Evolutionary conservation across 169 alveolate genomes (phyloP), one percentile per base, ranked within the genome.

Genomic region (Miamiensis avidus): DNA sequence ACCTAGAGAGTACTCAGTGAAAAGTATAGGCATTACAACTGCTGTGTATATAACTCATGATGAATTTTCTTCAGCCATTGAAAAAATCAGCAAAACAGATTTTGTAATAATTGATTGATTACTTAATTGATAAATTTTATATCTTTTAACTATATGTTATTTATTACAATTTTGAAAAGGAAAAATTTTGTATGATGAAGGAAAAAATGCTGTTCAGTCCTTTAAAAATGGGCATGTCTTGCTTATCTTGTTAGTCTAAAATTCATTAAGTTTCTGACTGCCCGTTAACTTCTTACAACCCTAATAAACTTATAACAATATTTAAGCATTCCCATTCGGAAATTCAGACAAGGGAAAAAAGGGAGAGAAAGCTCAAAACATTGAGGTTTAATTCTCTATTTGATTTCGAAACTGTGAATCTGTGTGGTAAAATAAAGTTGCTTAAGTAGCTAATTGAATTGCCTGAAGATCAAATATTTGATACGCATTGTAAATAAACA

Each of bases 261-360:
- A 78, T 74, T 33, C 83, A 78, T 78, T 78, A 34, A 33, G 34
- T 78, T 25, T 26, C 34, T 31, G 83, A 78, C 28, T 78, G 83
- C 28, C 83, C 83, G 0, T 25, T 78, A 16, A 34, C 34, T 34
- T 74, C 32, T 34, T 78, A 33, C 25, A 26, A 34, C 29, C 29
- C 34, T n/a, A 65, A 78, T 33, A 29, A 34, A 29, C n/a, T n/a
- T n/a, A n/a, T n/a, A n/a, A n/a, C n/a, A n/a, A n/a, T n/a, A n/a
- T n/a, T n/a, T n/a, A n/a, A n/a, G n/a, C n/a, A n/a, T n/a, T n/a
- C n/a, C n/a, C n/a, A n/a, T n/a, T n/a, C n/a, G n/a, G n/a, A n/a
- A n/a, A n/a, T n/a, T n/a, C n/a, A n/a, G n/a, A n/a, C n/a, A n/a
- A n/a, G n/a, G n/a, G n/a, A n/a, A n/a, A n/a, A n/a, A n/a, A n/a